Percentiles rank a stretch among this genome's conserved stretches.
phyloP scores from a whole-genome alignment of 306 rosid genomes.

The Alnus glutinosa region DNA sequence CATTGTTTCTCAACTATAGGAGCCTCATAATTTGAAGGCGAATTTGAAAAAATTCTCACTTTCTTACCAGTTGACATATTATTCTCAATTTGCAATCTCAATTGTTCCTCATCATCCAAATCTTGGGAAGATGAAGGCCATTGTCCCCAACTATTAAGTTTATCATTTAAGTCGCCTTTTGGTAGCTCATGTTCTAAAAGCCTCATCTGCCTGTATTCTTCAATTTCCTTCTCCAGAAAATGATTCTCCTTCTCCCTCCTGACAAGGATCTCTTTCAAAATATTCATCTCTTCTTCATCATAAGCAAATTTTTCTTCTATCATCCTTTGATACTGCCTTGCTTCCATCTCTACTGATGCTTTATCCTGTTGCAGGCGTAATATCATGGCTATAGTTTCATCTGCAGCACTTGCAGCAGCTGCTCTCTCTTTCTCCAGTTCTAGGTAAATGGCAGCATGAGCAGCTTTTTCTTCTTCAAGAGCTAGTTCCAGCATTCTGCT shows the following conservation, averaged over 20 bases:
- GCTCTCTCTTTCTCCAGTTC: conserved; percentile 98
- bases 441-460: conserved; percentile 59
- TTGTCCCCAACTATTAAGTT: conserved; percentile 38
- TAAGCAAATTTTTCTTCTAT: conserved; percentile 76
- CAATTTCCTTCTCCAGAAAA: conserved; percentile 70
- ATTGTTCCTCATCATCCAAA: conserved; percentile 31
- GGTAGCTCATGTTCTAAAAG: conserved; percentile 37
- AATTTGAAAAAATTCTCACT: conserved; percentile 15
- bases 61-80: conserved; percentile 18
- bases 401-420: conserved; percentile 89
- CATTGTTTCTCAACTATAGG: conserved; percentile 30
- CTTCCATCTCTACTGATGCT: conserved; percentile 72
- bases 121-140: conserved; percentile 31
- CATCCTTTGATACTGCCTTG: conserved; percentile 68
- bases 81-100: conserved; percentile 27
- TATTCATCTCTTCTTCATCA: conserved; percentile 84
- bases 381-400: conserved; percentile 97
- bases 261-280: conserved; percentile 82
- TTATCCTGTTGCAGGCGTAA: conserved; percentile 78
- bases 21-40: conserved; percentile 26
- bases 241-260: conserved; percentile 78
- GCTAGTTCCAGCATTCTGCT: conserved; percentile 58
- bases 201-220: conserved; percentile 59
- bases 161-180: conserved; percentile 32
- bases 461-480: conserved; percentile 65